These are phyloP conservation scores for Aspergillus heteromorphus DNA, from an alignment of 495 filamentous ascomycete genomes.

Conservation along the genomic window DNA sequence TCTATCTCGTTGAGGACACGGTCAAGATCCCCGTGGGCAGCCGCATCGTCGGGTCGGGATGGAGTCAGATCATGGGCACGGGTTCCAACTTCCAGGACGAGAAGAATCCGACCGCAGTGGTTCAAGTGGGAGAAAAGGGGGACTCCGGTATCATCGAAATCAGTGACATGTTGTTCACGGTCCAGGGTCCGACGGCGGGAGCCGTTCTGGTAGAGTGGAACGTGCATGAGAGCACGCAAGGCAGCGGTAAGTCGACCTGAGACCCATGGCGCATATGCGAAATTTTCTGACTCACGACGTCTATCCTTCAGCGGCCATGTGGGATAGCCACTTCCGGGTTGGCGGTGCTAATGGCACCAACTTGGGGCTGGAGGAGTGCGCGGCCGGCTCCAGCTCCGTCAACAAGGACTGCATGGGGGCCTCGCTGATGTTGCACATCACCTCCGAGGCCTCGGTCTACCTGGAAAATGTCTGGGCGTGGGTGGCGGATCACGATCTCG, in stretches of 20 bases:
- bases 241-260: conserved; percentile 49
- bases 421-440: conserved; percentile 54
- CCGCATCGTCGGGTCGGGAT: conserved; percentile 46
- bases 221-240: conserved; percentile 51
- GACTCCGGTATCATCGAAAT: conserved; percentile 50
- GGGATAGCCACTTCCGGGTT: conserved; percentile 4
- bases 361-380: neutral
- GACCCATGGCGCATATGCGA: neutral
- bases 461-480: conserved; percentile 59
- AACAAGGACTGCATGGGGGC: conserved; percentile 46
- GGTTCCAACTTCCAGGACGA: conserved; percentile 47
- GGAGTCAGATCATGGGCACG: conserved; percentile 34
- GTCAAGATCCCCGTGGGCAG: conserved; percentile 45
- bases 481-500: conserved; percentile 63
- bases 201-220: conserved; percentile 82
- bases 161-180: conserved; percentile 46
- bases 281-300: neutral
- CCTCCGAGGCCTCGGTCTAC: conserved; percentile 39
- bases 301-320: neutral
- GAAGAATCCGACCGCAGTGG: conserved; percentile 44
- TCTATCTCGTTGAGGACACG: conserved; percentile 49
- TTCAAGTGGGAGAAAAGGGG: conserved; percentile 46
- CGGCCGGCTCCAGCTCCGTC: neutral
- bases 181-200: conserved; percentile 64
- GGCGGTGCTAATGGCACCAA: neutral